Conservation (phyloP, 176 grass and related monocot species). For the Cymbopogon citratus region DNA sequence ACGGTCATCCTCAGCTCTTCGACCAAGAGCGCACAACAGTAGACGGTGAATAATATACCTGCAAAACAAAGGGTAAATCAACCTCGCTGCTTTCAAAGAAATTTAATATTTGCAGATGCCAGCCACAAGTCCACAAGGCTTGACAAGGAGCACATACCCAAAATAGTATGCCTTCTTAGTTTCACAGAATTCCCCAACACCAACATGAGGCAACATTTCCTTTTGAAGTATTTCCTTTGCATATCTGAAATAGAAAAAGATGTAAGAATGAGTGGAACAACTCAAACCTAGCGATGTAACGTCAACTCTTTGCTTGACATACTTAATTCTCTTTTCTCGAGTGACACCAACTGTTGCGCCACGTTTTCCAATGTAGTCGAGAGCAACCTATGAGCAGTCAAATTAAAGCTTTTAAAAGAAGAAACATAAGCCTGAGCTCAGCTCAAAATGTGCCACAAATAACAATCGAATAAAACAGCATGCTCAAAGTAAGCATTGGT, state of each 20-base stretch:
- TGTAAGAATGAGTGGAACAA: not conserved
- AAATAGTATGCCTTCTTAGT: conserved; percentile 99
- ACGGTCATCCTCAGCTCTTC: conserved; percentile 93
- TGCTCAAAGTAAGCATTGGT: not conserved
- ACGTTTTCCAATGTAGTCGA: conserved; percentile 98
- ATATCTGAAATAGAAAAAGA: conserved; percentile 43
- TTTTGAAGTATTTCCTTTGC: conserved; percentile 99
- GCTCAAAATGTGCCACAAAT: not conserved
- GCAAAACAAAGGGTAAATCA: conserved; percentile 33
- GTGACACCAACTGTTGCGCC: conserved; percentile 94
- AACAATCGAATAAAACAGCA: not conserved
- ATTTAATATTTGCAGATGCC: conserved; percentile 4
- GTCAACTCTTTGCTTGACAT: conserved; percentile 4
- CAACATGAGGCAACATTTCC: conserved; percentile 99
- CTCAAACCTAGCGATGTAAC: not conserved
- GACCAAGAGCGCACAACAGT: conserved; percentile 88
- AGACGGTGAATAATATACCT: conserved; percentile 99
- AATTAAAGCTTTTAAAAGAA: conserved; percentile 2
- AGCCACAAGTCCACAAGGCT: not conserved
- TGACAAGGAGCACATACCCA: conserved; percentile 47
- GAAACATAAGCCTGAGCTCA: conserved; percentile 7
- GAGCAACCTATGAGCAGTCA: conserved; percentile 57
- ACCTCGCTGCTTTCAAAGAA: conserved; percentile 6
- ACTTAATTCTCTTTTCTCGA: conserved; percentile 94
- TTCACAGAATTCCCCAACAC: conserved; percentile 94